Base-by-base conservation (phyloP, 257 asterid genomes). In the Ballota nigra region DNA sequence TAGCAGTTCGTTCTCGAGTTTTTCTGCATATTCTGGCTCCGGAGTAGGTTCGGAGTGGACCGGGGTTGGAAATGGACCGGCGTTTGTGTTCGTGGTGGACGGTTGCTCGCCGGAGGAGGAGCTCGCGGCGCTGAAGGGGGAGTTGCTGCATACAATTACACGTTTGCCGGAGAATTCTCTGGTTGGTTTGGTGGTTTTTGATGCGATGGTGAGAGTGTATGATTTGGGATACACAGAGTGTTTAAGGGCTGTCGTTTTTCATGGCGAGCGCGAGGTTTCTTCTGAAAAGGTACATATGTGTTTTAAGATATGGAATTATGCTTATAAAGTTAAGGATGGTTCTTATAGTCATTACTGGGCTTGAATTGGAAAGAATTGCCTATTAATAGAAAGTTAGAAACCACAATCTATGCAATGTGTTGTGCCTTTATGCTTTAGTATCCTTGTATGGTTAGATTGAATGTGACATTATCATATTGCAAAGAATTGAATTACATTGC, bases 151-250 rank as follows among this genome's bases (percentile, higher is more conserved):
- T 41, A 82, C 76, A 56, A 71, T 89, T 66, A 59, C 90, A 6
- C 78, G 85, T 36, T 78, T 91, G 78, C 96, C 98, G 8, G 99
- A 94, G 84, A 83, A 84, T 88, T 87, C 87, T 34, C 81, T 88
- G 81, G 97, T 94, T 72, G 96, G 96, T 33, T 69, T 94, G 84
- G 89, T 94, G 75, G 97, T 91, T 72, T 94, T 94, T 78, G 98
- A 89, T 79, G 80, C 89, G 8, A 89, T 89, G 93, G 97, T 86
- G 72, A 87, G 82, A 81, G 93, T 94, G 19, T 87, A 91, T 75
- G 98, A 94, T 85, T 86, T 94, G 79, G 95, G 95, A 29, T 94
- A 86, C 75, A 64, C 86, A 0, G 93, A 89, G 68, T 84, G 96
- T 76, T 71, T 79, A 66, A 85, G 81, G 82, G 92, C 82, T 63